phyloP scores from a whole-genome alignment of 2,329 filamentous ascomycete species.

The Alternaria panax region DNA sequence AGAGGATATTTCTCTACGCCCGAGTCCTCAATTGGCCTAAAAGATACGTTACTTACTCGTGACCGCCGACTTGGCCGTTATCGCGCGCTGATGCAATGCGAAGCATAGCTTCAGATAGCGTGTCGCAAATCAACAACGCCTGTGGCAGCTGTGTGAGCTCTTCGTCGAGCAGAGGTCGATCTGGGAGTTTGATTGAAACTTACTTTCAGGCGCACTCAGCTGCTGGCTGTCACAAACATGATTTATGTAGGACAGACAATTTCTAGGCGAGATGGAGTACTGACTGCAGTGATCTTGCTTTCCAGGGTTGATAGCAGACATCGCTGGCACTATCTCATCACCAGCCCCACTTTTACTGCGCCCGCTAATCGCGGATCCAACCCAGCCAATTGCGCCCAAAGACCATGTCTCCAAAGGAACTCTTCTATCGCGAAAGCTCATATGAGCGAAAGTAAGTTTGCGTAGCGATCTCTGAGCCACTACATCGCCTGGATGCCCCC shows the following conservation, averaged over 20 bases:
- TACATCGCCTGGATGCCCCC: neutral
- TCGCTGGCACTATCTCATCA: neutral
- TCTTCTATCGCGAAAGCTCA: neutral
- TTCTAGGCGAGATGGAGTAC: no score
- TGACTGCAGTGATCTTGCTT: no score
- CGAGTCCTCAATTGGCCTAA: no score
- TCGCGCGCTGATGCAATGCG: neutral
- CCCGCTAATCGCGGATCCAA: neutral
- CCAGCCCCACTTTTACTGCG: neutral
- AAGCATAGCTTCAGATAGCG: neutral
- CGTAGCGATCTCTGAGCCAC: constrained; percentile 7
- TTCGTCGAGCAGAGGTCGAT: no score
- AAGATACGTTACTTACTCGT: no score
- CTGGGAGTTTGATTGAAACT: no score
- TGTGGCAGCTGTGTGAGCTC: neutral
- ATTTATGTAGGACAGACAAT: no score
- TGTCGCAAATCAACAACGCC: neutral
- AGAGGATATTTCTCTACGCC: neutral
- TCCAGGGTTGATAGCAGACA: neutral
- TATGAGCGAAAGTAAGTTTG: neutral
- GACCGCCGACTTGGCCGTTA: neutral
- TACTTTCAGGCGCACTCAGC: neutral
- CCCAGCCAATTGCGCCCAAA: neutral
- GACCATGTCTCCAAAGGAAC: neutral
- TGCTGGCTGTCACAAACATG: neutral